These are phyloP conservation scores for Croton setiger DNA, from an alignment of 441 rosid genomes.

Conservation along the genomic window DNA sequence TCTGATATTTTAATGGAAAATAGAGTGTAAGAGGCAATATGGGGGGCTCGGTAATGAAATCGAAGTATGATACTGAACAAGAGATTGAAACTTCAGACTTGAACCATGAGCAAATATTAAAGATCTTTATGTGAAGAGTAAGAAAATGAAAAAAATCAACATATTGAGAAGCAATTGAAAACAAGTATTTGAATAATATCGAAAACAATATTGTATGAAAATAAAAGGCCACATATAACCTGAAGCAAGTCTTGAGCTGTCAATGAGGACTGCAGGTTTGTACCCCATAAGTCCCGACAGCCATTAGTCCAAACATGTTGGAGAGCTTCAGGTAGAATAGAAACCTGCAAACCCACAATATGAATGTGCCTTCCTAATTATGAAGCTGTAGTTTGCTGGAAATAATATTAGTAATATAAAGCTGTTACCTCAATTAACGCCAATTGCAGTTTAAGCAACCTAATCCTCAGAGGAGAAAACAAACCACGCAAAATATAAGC, in stretches of 20 bases:
- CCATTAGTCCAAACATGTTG: conserved; percentile 57
- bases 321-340: conserved; percentile 62
- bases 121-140: background rate
- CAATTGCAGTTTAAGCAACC: conserved; percentile 58
- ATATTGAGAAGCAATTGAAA: background rate
- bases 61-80: too few relatives aligned
- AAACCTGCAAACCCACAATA: conserved; percentile 45
- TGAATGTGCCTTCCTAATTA: conserved; percentile 5
- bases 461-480: conserved; percentile 49
- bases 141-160: background rate
- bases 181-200: background rate
- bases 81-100: background rate
- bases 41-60: background rate
- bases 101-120: background rate
- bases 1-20: background rate
- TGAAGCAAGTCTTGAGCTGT: conserved; percentile 57
- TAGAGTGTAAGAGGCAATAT: background rate
- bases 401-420: background rate
- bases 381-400: background rate
- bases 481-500: conserved; percentile 28
- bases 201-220: conserved; percentile 8
- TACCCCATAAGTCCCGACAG: conserved; percentile 56
- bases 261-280: conserved; percentile 48
- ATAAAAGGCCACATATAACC: conserved; percentile 33
- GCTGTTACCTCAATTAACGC: conserved; percentile 53